phyloP scores from a whole-genome alignment of 2,329 filamentous ascomycete genomes.

The Alternaria sp. region DNA sequence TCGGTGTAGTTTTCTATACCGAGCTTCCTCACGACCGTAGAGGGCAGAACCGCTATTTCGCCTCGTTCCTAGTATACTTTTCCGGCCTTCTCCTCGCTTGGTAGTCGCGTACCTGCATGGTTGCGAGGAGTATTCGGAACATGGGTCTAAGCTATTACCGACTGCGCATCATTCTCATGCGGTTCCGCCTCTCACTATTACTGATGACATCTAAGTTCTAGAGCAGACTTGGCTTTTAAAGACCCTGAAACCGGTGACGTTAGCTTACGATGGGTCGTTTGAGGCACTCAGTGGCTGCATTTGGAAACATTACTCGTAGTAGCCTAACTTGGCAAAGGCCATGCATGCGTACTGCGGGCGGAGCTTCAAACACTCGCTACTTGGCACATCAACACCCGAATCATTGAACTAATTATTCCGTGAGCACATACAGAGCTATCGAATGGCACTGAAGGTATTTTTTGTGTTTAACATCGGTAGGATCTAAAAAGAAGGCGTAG shows the following conservation, averaged over 20 bases:
- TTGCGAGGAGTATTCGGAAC: slow-evolving; percentile 10
- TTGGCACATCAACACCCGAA: slow-evolving; percentile 6
- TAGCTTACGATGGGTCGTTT: slow-evolving; percentile 3
- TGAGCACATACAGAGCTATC: background rate
- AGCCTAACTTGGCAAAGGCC: slow-evolving; percentile 6
- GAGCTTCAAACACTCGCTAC: slow-evolving; percentile 13
- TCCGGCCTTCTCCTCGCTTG: slow-evolving; percentile 16
- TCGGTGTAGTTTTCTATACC: slow-evolving; percentile 28
- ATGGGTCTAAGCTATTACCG: background rate
- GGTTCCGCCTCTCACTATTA: slow-evolving; percentile 2
- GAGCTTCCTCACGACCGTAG: slow-evolving; percentile 15
- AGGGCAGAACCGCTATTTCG: slow-evolving; percentile 9
- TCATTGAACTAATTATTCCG: background rate
- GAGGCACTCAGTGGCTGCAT: slow-evolving; percentile 3
- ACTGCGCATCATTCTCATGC: background rate
- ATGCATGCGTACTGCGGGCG: slow-evolving; percentile 3
- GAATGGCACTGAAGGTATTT: background rate
- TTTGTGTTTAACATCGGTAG: background rate
- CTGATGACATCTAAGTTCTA: background rate
- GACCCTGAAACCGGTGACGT: slow-evolving; percentile 1
- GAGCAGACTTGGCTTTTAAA: background rate
- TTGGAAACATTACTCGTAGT: background rate
- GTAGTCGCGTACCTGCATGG: slow-evolving; percentile 19
- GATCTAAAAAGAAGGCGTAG: background rate
- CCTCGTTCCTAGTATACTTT: slow-evolving; percentile 12